These are phyloP conservation scores for Ambrosia artemisiifolia DNA, from an alignment of 129 eudicot species.

Conservation along the genomic window DNA sequence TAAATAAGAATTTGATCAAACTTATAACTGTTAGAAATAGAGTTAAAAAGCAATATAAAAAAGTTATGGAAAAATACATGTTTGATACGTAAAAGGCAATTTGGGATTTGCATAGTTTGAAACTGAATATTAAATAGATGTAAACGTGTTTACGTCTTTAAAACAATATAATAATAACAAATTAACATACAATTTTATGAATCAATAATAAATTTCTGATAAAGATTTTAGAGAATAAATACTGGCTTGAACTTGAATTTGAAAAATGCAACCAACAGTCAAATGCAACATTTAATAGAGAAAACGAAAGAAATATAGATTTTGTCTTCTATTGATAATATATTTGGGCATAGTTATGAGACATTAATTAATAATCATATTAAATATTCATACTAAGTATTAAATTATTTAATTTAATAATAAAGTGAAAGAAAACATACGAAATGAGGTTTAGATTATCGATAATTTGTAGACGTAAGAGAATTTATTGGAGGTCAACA, in stretches of 20 bases:
- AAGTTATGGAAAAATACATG: neutral
- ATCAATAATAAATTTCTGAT: neutral
- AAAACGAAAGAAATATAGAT: constrained; percentile 19
- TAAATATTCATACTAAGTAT: neutral
- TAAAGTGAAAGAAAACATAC: constrained; percentile 21
- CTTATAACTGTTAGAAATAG: neutral
- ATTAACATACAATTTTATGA: neutral
- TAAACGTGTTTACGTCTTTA: neutral
- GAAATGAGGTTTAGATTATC: constrained; percentile 17
- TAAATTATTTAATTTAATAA: neutral
- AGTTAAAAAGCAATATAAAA: neutral
- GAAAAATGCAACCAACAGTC: neutral
- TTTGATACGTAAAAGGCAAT: neutral
- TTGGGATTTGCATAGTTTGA: neutral
- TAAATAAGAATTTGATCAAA: neutral
- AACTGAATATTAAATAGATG: neutral
- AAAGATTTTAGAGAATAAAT: neutral
- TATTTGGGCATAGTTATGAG: constrained; percentile 5
- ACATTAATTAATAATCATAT: constrained; percentile 15
- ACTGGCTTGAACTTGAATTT: neutral
- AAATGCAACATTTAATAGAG: constrained; percentile 3
- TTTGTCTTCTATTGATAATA: constrained; percentile 20
- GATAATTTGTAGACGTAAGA: constrained; percentile 20
- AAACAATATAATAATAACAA: neutral
- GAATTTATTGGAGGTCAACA: constrained; percentile 35